Evolutionary conservation across 257 asterid genomes (phyloP).

Genomic region (Lantana camara): DNA sequence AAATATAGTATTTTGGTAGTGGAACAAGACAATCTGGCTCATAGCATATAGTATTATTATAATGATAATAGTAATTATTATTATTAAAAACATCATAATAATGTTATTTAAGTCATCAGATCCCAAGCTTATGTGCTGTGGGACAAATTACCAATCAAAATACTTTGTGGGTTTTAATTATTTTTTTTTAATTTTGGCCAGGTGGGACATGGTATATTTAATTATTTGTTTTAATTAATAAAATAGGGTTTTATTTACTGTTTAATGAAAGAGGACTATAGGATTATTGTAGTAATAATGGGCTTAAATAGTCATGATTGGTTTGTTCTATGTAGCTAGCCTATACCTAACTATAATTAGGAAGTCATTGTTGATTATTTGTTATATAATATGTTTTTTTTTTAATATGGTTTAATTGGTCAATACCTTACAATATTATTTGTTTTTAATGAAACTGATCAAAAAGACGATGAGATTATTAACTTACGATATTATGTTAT

Average conservation of each 20-base stretch:
- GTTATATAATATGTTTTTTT: background rate
- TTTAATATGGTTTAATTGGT: background rate
- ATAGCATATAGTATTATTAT: slow-evolving; percentile 18
- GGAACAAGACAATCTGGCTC: slow-evolving; percentile 56
- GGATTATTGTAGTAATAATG: slow-evolving; percentile 29
- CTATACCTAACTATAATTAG: background rate
- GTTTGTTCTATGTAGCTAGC: background rate
- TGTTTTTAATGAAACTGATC: background rate
- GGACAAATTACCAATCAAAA: slow-evolving; percentile 31
- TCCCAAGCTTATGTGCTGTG: slow-evolving; percentile 49
- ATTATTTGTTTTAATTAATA: background rate
- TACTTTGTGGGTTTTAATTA: slow-evolving; percentile 7
- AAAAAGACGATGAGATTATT: no score
- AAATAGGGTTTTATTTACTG: slow-evolving; percentile 14
- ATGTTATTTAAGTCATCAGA: slow-evolving; percentile 44
- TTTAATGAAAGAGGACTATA: background rate
- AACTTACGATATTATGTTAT: no score
- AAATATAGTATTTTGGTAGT: slow-evolving; percentile 38
- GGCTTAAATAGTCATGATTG: slow-evolving; percentile 26
- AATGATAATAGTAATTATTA: slow-evolving; percentile 32
- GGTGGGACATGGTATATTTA: slow-evolving; percentile 21
- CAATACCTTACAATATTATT: background rate
- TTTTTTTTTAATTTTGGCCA: slow-evolving; percentile 20
- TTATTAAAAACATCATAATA: slow-evolving; percentile 30
- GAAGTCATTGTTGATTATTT: background rate